Base-by-base conservation (phyloP, 1,284 basidiomycete genomes). In the Sporisorium iseilematis-ciliati region DNA sequence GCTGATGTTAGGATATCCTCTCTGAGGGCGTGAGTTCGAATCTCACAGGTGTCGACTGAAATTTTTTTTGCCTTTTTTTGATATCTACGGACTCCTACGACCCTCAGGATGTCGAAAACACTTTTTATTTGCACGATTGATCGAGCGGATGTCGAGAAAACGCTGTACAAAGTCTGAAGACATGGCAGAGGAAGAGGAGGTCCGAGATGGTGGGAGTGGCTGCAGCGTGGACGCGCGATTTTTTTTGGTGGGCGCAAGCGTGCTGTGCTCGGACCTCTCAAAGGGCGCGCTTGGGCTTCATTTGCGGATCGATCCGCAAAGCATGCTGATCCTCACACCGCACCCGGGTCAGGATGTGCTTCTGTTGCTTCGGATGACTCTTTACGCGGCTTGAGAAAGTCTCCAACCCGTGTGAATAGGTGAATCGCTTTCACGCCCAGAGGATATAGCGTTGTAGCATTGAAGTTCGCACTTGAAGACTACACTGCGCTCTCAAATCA, bases 1-100 rank as follows among this genome's bases (percentile, higher is more conserved):
- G 26, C 62, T 42, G 45, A 49, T 42, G 67, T 49, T 33, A 75
- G 72, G 72, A 75, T 75, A 75, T 75, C 73, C 73, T 75, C 73
- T 75, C 51, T 75, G 73, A 75, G 73, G 73, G 73, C 73, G 68
- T 61, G 73, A 75, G 73, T 75, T 75, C 73, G 73, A 75, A 75
- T 75, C 73, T 75, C 73, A 61, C 68, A 75, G 73, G 73, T 56
- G 73, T 75, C 72, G 65, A n/a, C n/a, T n/a, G n/a, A n/a, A n/a
- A n/a, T 21, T 46, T 41, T 45, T 45, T 45, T 45, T 45, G 8
- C 21, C 1, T 25, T 55, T 55, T 53, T 53, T n/a, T 21, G n/a
- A n/a, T n/a, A n/a, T n/a, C n/a, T n/a, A n/a, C 21, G 14, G 11
- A 3, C 2, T 45, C 16, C 40, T 59, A 33, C 40, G 40, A 41